phyloP scores from a whole-genome alignment of 2,329 filamentous ascomycete species.

The Penicillium sp. region DNA sequence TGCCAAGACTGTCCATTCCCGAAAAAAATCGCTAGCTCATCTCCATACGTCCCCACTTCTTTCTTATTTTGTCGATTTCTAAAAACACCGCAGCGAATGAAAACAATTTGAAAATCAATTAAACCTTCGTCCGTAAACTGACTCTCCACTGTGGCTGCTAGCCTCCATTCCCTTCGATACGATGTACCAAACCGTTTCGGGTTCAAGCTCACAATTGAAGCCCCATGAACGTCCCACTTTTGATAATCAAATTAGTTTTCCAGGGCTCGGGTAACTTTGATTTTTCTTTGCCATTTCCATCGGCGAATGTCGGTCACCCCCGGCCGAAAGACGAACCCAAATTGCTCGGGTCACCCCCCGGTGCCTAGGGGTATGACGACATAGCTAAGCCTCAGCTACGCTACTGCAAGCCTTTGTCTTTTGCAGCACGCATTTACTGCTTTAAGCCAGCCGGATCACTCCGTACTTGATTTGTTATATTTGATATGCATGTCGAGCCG shows the following conservation, averaged over 20 bases:
- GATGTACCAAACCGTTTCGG: neutral
- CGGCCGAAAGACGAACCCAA: neutral
- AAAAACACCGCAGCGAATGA: neutral
- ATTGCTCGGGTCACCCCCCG: slow-evolving; percentile 10
- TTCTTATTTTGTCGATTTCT: neutral
- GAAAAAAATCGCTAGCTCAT: neutral
- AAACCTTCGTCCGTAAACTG: neutral
- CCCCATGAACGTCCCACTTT: neutral
- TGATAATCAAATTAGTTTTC: neutral
- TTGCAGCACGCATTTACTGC: neutral
- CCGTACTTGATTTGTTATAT: neutral
- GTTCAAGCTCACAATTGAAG: neutral
- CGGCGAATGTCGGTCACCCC: neutral
- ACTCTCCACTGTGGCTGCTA: neutral
- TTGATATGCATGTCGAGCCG: neutral
- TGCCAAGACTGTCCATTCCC: neutral
- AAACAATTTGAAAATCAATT: neutral
- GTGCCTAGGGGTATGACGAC: slow-evolving; percentile 16
- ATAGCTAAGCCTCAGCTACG: slow-evolving; percentile 18
- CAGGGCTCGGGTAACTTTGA: no score
- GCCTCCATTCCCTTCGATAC: neutral
- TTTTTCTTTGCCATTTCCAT: neutral
- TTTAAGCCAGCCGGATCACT: neutral
- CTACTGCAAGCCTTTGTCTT: neutral
- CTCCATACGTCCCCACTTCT: neutral